Percentiles rank a stretch among this genome's conserved stretches.
Evolutionary conservation across 495 filamentous ascomycete species (phyloP).

Genomic region (Lasiosphaeria hispida): DNA sequence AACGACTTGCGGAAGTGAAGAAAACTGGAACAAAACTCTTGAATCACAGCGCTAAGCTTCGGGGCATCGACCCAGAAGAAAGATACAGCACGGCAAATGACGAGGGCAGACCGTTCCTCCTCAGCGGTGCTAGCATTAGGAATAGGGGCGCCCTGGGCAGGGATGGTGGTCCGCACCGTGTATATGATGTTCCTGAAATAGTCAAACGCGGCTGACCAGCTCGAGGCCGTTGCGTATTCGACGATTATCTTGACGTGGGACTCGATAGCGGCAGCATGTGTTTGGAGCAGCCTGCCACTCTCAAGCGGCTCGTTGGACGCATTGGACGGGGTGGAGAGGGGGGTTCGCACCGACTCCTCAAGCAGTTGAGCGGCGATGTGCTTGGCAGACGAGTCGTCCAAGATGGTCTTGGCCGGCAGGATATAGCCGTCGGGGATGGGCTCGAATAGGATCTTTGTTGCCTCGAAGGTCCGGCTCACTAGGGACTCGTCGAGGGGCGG

Average conservation of each 20-base stretch:
- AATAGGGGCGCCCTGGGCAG: constrained; percentile 33
- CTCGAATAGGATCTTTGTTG: constrained; percentile 42
- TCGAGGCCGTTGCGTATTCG: constrained; percentile 60
- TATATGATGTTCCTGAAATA: constrained; percentile 50
- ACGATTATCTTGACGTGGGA: constrained; percentile 49
- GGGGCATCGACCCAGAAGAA: constrained; percentile 59
- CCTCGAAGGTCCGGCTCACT: constrained; percentile 42
- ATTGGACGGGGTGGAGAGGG: constrained; percentile 30
- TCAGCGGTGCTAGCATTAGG: constrained; percentile 47
- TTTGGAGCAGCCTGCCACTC: constrained; percentile 27
- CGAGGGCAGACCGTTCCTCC: constrained; percentile 49
- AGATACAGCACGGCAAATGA: constrained; percentile 52
- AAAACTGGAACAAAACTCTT: constrained; percentile 62
- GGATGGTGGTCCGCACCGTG: constrained; percentile 43
- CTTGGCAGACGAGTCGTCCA: constrained; percentile 40
- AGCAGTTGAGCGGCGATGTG: constrained; percentile 28
- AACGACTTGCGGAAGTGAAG: constrained; percentile 59
- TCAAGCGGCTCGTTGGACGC: constrained; percentile 43
- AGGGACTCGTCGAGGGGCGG: constrained; percentile 38
- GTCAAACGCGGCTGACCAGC: constrained; percentile 56
- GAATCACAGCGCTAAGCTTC: constrained; percentile 57
- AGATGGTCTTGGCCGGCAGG: constrained; percentile 44
- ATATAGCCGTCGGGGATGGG: constrained; percentile 49
- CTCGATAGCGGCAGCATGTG: constrained; percentile 42
- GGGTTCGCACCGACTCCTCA: constrained; percentile 36